Evolutionary conservation across 108 stramenopile species (phyloP).

Genomic region (Mayamaea pseudoterrestris): DNA sequence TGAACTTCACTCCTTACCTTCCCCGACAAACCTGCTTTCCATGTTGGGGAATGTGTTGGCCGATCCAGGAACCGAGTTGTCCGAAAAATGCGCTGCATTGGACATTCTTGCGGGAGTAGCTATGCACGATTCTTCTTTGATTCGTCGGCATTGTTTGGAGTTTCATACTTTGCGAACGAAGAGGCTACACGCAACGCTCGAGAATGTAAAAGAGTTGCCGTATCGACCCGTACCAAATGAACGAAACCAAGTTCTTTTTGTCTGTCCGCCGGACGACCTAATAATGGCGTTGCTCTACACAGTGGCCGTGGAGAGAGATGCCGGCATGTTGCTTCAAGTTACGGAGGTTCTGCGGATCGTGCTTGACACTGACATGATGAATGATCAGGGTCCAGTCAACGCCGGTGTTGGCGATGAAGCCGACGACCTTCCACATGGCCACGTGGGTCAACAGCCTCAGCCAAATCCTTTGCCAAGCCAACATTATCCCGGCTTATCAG

Average conservation of each 20-base stretch:
- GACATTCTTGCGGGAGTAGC: slow-evolving; percentile 67
- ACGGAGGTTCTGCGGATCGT: slow-evolving; percentile 74
- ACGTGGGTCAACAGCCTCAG: slow-evolving; percentile 11
- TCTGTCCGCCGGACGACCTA: slow-evolving; percentile 54
- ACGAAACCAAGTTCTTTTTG: slow-evolving; percentile 44
- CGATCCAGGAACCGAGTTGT: slow-evolving; percentile 52
- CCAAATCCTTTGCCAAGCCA: slow-evolving; percentile 5
- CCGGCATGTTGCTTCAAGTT: slow-evolving; percentile 66
- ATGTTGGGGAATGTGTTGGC: slow-evolving; percentile 49
- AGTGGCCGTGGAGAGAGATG: slow-evolving; percentile 63
- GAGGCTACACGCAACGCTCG: too few species aligned
- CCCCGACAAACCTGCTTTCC: slow-evolving; percentile 42
- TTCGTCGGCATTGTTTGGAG: slow-evolving; percentile 57
- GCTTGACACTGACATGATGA: slow-evolving; percentile 69
- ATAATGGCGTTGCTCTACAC: slow-evolving; percentile 53
- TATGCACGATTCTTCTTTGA: slow-evolving; percentile 62
- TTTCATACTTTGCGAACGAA: too few species aligned
- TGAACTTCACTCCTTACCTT: background rate
- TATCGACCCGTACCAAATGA: slow-evolving; percentile 52
- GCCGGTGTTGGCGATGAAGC: slow-evolving; percentile 32
- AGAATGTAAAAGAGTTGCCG: slow-evolving; percentile 8
- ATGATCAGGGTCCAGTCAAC: slow-evolving; percentile 39
- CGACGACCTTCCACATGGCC: slow-evolving; percentile 23
- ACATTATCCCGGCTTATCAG: too few species aligned
- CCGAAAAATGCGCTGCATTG: slow-evolving; percentile 59